Evolutionary conservation across 2,329 filamentous ascomycete genomes (phyloP).

Genomic region (Aspergillus fumigatiaffinis): DNA sequence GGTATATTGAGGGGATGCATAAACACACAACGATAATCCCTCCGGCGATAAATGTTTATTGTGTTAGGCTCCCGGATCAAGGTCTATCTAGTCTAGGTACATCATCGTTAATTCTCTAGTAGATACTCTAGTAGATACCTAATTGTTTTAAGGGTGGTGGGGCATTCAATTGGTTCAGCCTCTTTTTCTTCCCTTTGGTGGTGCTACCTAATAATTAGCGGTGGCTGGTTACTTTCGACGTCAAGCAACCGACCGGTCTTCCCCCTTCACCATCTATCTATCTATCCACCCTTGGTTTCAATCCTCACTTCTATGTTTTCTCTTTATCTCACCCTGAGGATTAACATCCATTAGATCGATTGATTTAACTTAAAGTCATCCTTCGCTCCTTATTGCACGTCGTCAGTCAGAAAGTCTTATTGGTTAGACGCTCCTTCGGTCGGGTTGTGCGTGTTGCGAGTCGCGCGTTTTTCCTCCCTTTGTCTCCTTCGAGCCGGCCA

Average conservation of each 20-base stretch:
- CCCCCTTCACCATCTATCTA: not conserved
- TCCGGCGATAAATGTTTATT: not conserved
- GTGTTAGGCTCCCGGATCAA: not conserved
- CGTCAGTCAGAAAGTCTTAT: not conserved
- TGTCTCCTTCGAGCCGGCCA: conserved; percentile 7
- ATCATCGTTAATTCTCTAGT: not conserved
- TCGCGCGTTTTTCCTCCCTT: conserved; percentile 18
- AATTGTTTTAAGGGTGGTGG: not conserved
- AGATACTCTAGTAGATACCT: not conserved
- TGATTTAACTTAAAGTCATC: not conserved
- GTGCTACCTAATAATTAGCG: not conserved
- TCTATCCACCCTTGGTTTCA: not conserved
- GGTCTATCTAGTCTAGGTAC: not conserved
- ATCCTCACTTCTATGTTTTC: not conserved
- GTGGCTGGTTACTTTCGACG: not conserved
- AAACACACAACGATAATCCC: not conserved
- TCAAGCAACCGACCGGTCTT: not conserved
- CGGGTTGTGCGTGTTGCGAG: not conserved
- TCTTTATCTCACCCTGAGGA: not conserved
- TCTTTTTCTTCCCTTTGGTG: not conserved
- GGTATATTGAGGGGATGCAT: not conserved
- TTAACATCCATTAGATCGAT: not conserved
- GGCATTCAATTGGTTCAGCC: not conserved
- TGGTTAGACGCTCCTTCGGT: not conserved
- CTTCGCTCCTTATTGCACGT: not conserved